These are phyloP conservation scores for Streptanthus diversifolius DNA, from an alignment of 345 rosid species.

Conservation along the genomic window DNA sequence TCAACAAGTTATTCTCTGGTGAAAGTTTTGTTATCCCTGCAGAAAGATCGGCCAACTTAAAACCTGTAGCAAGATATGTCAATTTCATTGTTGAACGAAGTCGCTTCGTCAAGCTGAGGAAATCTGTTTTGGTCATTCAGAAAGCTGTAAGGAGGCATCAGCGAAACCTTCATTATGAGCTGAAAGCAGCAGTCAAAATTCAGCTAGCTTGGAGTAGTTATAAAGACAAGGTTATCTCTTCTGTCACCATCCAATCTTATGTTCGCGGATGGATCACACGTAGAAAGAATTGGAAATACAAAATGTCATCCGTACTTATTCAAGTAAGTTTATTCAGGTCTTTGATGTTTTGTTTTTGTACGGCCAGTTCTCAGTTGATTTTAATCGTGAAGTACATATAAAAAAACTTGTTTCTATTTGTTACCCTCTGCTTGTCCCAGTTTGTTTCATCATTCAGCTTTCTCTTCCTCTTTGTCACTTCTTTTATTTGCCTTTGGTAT, in stretches of 20 bases:
- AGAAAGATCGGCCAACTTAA: constrained; percentile 37
- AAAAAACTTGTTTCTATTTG: neutral
- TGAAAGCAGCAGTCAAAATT: constrained; percentile 48
- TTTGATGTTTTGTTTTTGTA: neutral
- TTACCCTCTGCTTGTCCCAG: neutral
- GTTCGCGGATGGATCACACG: constrained; percentile 58
- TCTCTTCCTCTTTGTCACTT: constrained; percentile 3
- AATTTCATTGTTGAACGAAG: constrained; percentile 51
- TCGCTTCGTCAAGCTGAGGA: constrained; percentile 43
- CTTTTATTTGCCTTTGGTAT: neutral
- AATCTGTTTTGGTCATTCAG: constrained; percentile 52
- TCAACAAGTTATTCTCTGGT: neutral
- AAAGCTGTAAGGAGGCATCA: constrained; percentile 47
- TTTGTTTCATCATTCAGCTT: neutral
- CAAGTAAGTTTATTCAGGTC: constrained; percentile 50
- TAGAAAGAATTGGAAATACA: constrained; percentile 31
- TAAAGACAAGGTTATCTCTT: constrained; percentile 41
- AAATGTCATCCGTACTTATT: constrained; percentile 38
- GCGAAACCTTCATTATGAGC: constrained; percentile 29
- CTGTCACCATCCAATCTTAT: constrained; percentile 56
- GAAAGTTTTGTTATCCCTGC: constrained; percentile 23
- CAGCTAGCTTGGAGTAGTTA: constrained; percentile 58
- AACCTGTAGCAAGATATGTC: constrained; percentile 34
- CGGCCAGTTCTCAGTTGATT: constrained; percentile 16
- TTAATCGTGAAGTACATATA: neutral